A percentile compares a stretch with the other conserved stretches of the same genome.
Conservation (phyloP, 306 rosid species). For the barrel medic (Medicago truncatula) region MtrunA17r5.0-ANR NC_053044.1:39682001-39682500, state of each 20-base stretch:
- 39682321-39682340: constrained; percentile 1
- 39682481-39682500: constrained; percentile 84
- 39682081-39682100: constrained; percentile 19
- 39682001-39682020: constrained; percentile 7
- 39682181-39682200: constrained; percentile 59
- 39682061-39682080: constrained; percentile 4
- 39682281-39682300: constrained; percentile 74
- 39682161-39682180: constrained; percentile 65
- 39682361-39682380: not conserved
- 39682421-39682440: constrained; percentile 74
- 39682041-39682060: constrained; percentile 11
- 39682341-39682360: not conserved
- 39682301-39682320: constrained; percentile 22
- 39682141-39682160: constrained; percentile 75
- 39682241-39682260: constrained; percentile 72
- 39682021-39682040: constrained; percentile 10
- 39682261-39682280: constrained; percentile 65
- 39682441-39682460: constrained; percentile 63
- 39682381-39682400: constrained; percentile 23
- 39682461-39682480: constrained; percentile 76
- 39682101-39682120: constrained; percentile 78
- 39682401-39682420: constrained; percentile 68
- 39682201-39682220: constrained; percentile 58
- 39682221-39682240: constrained; percentile 73
- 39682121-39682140: constrained; percentile 78